Percentiles rank a stretch among this genome's conserved stretches.
These are phyloP conservation scores for Kodamaea fungicola DNA, from an alignment of 1,139 yeast genomes.

Conservation along the genomic window DNA sequence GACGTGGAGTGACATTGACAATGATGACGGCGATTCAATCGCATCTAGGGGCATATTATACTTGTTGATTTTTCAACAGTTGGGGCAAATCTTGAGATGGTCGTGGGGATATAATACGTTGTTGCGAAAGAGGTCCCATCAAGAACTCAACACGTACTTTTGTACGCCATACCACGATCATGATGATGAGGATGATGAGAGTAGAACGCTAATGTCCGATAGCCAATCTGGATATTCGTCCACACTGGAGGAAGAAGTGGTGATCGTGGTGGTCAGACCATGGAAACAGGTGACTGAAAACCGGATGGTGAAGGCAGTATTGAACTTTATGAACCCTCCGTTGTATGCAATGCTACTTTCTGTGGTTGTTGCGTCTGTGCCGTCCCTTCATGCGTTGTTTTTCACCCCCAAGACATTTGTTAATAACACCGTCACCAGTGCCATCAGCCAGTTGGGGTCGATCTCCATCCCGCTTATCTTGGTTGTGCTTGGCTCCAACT, in stretches of 20 bases:
- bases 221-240: neutral
- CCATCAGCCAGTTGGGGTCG: constrained; percentile 75
- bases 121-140: constrained; percentile 48
- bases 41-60: constrained; percentile 80
- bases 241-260: neutral
- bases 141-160: constrained; percentile 36
- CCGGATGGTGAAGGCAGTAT: constrained; percentile 18
- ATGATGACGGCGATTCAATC: constrained; percentile 65
- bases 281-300: neutral
- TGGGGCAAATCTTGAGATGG: constrained; percentile 84
- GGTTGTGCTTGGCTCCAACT: constrained; percentile 72
- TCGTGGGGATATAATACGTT: constrained; percentile 87
- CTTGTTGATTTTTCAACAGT: constrained; percentile 74
- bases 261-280: neutral
- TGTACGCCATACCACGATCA: constrained; percentile 12
- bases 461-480: constrained; percentile 78
- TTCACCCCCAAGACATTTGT: constrained; percentile 60
- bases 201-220: neutral
- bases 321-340: constrained; percentile 86
- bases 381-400: constrained; percentile 61
- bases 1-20: constrained; percentile 64
- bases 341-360: constrained; percentile 87
- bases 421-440: constrained; percentile 71
- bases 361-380: constrained; percentile 78
- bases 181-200: constrained; percentile 10